phyloP scores from a whole-genome alignment of 1,284 basidiomycete genomes.

The Ustilago shanxiensis region DNA sequence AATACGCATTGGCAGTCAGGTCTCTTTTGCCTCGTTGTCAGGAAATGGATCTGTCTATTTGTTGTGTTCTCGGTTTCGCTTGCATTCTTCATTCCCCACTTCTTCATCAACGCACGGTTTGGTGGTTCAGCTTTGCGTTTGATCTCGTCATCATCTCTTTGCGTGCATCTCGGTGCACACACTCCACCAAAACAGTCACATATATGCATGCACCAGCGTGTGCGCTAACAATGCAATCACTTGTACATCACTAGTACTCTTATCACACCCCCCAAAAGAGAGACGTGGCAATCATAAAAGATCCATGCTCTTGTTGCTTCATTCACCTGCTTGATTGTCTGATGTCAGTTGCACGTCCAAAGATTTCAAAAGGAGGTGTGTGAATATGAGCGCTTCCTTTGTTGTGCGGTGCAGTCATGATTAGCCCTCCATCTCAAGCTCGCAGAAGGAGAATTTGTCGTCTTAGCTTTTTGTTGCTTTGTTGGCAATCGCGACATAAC shows the following conservation, averaged over 20 bases:
- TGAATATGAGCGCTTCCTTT: too few species aligned
- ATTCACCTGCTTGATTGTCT: neutral
- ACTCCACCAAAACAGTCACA: slow-evolving; percentile 27
- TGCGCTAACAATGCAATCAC: slow-evolving; percentile 27
- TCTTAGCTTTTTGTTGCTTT: neutral
- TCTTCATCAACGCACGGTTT: slow-evolving; percentile 25
- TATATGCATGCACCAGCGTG: slow-evolving; percentile 29
- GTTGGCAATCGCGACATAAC: neutral
- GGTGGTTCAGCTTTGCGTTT: slow-evolving; percentile 40
- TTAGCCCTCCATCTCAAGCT: too few species aligned
- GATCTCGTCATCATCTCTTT: slow-evolving; percentile 1
- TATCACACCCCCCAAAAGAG: slow-evolving; percentile 25
- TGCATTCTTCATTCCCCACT: slow-evolving; percentile 24
- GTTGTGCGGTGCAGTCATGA: neutral
- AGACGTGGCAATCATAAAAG: slow-evolving; percentile 36
- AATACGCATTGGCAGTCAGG: slow-evolving; percentile 15
- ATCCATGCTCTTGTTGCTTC: slow-evolving; percentile 39
- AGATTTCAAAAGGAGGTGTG: too few species aligned
- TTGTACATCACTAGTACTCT: slow-evolving; percentile 49
- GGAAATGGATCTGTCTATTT: slow-evolving; percentile 9
- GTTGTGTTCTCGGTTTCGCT: slow-evolving; percentile 36
- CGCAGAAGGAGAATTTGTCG: neutral
- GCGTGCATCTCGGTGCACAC: slow-evolving; percentile 10
- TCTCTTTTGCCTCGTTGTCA: neutral
- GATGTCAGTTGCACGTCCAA: too few species aligned